phyloP scores from a whole-genome alignment of 352 stramenopile species.

The Phytophthora constricta region DNA sequence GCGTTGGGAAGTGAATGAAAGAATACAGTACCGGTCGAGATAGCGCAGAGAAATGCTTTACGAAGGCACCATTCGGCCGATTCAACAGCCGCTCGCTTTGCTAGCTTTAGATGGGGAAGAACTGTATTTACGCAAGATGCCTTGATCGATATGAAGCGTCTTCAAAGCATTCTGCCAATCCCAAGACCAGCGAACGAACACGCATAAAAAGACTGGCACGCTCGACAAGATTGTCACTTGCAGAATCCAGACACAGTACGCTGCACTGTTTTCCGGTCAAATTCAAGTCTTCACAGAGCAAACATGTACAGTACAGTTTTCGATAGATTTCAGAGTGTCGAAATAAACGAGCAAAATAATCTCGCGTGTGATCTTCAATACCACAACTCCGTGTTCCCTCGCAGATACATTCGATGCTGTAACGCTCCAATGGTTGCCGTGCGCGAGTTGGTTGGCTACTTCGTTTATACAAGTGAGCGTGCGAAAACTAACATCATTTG shows the following conservation, averaged over 20 bases:
- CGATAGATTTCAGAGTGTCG: too few relatives aligned
- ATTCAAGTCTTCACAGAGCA: background rate
- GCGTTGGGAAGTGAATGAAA: background rate
- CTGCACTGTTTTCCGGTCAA: background rate
- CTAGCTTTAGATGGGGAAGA: slow-evolving; percentile 4
- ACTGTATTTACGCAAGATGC: slow-evolving; percentile 1
- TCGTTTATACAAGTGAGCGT: too few relatives aligned
- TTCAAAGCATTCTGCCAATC: background rate
- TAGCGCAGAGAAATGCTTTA: slow-evolving; percentile 1
- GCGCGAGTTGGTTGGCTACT: too few relatives aligned
- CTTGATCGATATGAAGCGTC: background rate
- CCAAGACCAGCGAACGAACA: background rate
- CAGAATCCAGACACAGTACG: too few relatives aligned
- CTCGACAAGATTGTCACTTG: background rate
- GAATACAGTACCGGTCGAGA: background rate
- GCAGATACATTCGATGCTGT: too few relatives aligned
- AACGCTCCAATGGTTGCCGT: too few relatives aligned
- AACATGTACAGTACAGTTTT: too few relatives aligned
- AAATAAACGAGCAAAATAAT: too few relatives aligned
- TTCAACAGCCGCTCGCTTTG: background rate
- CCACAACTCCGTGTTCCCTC: too few relatives aligned
- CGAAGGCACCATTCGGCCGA: background rate
- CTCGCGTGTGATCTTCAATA: too few relatives aligned
- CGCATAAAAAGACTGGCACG: background rate
- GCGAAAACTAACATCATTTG: too few relatives aligned